phyloP scores from a whole-genome alignment of 805 yeast genomes.

The Yarrowia divulgata region DNA sequence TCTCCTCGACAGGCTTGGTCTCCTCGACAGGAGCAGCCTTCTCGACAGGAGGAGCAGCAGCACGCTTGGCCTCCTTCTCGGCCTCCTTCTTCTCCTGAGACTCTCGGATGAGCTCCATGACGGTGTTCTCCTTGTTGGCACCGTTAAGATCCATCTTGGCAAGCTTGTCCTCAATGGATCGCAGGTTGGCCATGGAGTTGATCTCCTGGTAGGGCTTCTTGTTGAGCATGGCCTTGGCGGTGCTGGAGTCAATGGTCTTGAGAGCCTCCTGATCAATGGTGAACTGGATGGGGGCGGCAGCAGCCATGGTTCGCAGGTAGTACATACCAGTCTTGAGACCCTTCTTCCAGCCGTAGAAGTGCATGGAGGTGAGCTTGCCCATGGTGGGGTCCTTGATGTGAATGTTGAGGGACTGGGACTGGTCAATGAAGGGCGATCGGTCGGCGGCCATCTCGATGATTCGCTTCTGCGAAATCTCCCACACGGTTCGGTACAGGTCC shows the following conservation, averaged over 20 bases:
- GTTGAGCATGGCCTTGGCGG: constrained; percentile 41
- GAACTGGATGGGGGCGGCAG: constrained; percentile 95
- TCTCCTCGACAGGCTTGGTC: constrained; percentile 33
- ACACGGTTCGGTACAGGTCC: constrained; percentile 86
- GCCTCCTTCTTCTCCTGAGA: constrained; percentile 28
- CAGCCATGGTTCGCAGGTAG: constrained; percentile 96
- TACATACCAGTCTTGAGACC: constrained; percentile 99
- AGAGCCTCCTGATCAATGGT: constrained; percentile 65
- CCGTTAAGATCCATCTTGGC: constrained; percentile 23
- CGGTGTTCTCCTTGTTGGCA: constrained; percentile 26
- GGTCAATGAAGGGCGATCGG: constrained; percentile 76
- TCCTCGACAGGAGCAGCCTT: not conserved
- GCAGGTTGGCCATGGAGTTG: constrained; percentile 34
- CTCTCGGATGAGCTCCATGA: constrained; percentile 26
- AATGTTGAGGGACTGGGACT: constrained; percentile 91
- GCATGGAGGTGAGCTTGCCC: constrained; percentile 98
- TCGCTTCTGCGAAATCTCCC: constrained; percentile 91
- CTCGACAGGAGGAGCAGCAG: constrained; percentile 2
- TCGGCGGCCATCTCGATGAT: constrained; percentile 88
- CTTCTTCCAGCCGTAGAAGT: constrained; percentile 98
- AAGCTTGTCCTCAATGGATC: constrained; percentile 21
- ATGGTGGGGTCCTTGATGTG: constrained; percentile 89
- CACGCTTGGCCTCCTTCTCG: constrained; percentile 24
- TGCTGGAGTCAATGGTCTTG: constrained; percentile 43
- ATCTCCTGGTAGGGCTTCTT: constrained; percentile 38